These are phyloP conservation scores for Begonia fuchsioides DNA, from an alignment of 306 rosid genomes.

Conservation along the genomic window DNA sequence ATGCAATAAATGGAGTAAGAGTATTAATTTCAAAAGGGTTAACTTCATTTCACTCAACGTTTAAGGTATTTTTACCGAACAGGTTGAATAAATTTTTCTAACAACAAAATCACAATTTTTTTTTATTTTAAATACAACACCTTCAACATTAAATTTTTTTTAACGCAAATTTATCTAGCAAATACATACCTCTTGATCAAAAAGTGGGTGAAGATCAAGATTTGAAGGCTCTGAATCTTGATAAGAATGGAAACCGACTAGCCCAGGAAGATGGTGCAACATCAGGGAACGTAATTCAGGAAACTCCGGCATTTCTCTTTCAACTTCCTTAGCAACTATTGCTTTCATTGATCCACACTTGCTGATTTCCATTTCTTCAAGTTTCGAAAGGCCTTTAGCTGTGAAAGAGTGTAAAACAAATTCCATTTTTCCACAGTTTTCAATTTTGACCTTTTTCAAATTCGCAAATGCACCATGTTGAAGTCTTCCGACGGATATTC, in stretches of 20 bases:
- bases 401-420: slow-evolving; percentile 6
- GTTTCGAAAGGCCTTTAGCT: slow-evolving; percentile 4
- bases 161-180: too few relatives aligned
- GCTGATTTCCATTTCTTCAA: slow-evolving; percentile 21
- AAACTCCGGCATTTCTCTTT: slow-evolving; percentile 1
- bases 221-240: slow-evolving; percentile 2
- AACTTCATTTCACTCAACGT: too few relatives aligned
- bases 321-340: slow-evolving; percentile 6
- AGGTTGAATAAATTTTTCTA: too few relatives aligned
- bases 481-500: slow-evolving; percentile 10
- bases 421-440: slow-evolving; percentile 3
- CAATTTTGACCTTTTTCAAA: slow-evolving; percentile 17
- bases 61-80: too few relatives aligned
- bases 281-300: neutral
- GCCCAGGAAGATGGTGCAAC: slow-evolving; percentile 12
- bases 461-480: slow-evolving; percentile 9
- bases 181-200: slow-evolving; percentile 7
- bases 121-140: too few relatives aligned
- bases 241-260: slow-evolving; percentile 4
- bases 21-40: too few relatives aligned
- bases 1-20: too few relatives aligned
- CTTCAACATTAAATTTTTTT: too few relatives aligned
- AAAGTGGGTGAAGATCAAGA: slow-evolving; percentile 7
- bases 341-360: slow-evolving; percentile 11
- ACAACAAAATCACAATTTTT: too few relatives aligned